Percentiles rank a stretch among this genome's conserved stretches.
These are phyloP conservation scores for Phialocephala subalpina DNA, from an alignment of 2,329 filamentous ascomycete species.

Conservation along the genomic window DNA sequence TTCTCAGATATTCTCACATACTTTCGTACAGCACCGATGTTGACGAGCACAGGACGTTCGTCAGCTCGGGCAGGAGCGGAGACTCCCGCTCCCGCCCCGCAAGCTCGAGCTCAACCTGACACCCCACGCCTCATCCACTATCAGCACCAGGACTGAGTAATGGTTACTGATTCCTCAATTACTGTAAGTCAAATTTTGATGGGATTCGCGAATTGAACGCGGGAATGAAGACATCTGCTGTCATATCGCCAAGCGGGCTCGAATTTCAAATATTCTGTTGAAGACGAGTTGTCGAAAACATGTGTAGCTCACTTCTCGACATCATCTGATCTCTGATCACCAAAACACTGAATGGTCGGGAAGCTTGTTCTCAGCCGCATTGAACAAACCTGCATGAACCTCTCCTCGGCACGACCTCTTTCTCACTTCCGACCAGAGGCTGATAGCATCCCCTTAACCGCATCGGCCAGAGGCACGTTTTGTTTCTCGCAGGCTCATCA, in stretches of 20 bases:
- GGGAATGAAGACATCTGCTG: no score
- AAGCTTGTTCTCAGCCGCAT: background rate
- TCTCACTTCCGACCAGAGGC: background rate
- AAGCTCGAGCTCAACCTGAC: constrained; percentile 11
- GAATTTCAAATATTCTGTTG: background rate
- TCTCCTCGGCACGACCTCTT: background rate
- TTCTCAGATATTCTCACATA: background rate
- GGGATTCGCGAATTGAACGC: no score
- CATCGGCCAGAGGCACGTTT: background rate
- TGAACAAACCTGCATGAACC: background rate
- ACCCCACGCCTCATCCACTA: background rate
- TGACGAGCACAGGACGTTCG: background rate
- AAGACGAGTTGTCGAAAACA: background rate
- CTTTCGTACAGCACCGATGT: background rate
- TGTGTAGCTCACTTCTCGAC: background rate
- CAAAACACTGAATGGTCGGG: background rate
- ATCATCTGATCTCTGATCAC: background rate
- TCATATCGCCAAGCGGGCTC: no score
- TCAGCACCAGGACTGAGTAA: background rate
- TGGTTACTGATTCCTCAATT: background rate
- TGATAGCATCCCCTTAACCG: background rate
- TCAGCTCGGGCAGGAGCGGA: background rate
- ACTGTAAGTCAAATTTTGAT: background rate
- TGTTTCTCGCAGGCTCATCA: background rate
- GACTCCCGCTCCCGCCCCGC: constrained; percentile 5